These are phyloP conservation scores for Carex scoparia DNA, from an alignment of 176 grass and related monocot genomes.

Conservation along the genomic window DNA sequence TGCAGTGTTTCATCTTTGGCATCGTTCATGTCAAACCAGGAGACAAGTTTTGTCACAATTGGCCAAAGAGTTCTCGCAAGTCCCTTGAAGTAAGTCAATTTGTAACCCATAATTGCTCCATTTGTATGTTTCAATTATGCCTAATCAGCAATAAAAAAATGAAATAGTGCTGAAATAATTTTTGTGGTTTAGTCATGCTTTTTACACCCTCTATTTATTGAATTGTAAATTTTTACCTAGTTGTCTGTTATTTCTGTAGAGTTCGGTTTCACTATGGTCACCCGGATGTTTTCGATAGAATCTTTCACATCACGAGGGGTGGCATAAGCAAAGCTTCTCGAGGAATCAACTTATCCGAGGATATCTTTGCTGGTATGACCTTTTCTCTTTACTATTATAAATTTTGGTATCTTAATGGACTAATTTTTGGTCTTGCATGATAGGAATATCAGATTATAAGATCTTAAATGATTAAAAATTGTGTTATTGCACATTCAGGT, in stretches of 20 bases:
- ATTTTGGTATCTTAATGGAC: neutral
- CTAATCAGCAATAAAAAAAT: neutral
- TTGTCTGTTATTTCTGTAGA: constrained; percentile 39
- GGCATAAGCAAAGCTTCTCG: constrained; percentile 92
- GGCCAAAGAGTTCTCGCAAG: constrained; percentile 87
- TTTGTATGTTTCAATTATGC: neutral
- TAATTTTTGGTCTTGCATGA: neutral
- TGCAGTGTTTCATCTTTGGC: constrained; percentile 95
- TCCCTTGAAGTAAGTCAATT: constrained; percentile 79
- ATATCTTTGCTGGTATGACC: constrained; percentile 64
- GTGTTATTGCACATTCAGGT: constrained; percentile 37
- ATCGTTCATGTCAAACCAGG: constrained; percentile 95
- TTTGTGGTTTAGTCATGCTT: neutral
- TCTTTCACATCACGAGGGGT: constrained; percentile 93
- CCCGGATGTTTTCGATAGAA: constrained; percentile 95
- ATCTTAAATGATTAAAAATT: neutral
- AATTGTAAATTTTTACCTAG: constrained; percentile 5
- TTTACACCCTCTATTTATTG: neutral
- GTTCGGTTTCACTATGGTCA: constrained; percentile 97
- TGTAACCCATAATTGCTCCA: neutral
- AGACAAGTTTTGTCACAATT: constrained; percentile 96
- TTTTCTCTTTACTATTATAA: neutral
- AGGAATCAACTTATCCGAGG: constrained; percentile 78
- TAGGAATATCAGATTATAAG: neutral
- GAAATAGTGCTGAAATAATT: neutral